phyloP scores from a whole-genome alignment of 306 rosid species.

The Geum urbanum region DNA sequence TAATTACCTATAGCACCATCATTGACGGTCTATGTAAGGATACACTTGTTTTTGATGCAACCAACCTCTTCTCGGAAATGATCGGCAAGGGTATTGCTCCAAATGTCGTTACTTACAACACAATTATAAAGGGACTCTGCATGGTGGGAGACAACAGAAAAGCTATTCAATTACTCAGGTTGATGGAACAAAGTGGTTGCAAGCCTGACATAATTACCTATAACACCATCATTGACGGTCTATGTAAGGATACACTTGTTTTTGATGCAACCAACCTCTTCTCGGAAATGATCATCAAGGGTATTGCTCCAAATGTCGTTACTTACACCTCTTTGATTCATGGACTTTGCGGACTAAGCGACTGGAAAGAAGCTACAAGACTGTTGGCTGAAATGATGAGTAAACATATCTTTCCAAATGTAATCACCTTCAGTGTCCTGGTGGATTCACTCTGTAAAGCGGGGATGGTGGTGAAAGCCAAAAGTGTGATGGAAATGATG shows the following conservation, averaged over 20 bases:
- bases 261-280: background rate
- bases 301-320: background rate
- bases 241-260: background rate
- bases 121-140: background rate
- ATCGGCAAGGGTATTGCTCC: too few species aligned
- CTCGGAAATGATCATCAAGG: background rate
- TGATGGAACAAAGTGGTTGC: background rate
- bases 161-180: background rate
- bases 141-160: background rate
- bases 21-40: too few species aligned
- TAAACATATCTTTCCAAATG: too few species aligned
- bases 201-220: background rate
- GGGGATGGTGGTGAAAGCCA: too few species aligned
- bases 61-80: too few species aligned
- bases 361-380: background rate
- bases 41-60: too few species aligned
- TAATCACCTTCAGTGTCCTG: too few species aligned
- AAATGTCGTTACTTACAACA: background rate
- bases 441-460: too few species aligned
- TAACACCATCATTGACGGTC: background rate
- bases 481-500: too few species aligned
- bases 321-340: background rate
- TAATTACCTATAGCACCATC: too few species aligned
- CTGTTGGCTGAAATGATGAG: background rate
- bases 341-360: background rate